These are phyloP conservation scores for Auricularia sp. DNA, from an alignment of 768 basidiomycete species.

Conservation along the genomic window DNA sequence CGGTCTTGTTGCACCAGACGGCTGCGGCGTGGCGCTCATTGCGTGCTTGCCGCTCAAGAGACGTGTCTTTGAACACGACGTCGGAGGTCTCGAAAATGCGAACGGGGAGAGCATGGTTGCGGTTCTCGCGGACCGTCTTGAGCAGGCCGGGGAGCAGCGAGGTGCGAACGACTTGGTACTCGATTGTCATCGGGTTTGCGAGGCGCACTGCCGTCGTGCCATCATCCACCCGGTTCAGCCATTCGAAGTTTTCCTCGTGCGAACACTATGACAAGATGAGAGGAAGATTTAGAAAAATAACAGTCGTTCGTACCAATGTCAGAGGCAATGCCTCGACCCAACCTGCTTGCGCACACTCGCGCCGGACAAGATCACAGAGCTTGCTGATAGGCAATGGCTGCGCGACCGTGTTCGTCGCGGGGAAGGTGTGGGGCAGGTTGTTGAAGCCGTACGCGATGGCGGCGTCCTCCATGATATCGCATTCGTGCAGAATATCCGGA, in stretches of 20 bases:
- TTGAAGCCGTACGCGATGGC: conserved; percentile 98
- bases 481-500: conserved; percentile 95
- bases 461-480: conserved; percentile 96
- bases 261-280: conserved; percentile 57
- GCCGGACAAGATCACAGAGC: conserved; percentile 76
- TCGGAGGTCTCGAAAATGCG: conserved; percentile 92
- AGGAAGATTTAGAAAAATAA: no score
- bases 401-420: conserved; percentile 87
- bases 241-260: conserved; percentile 95
- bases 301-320: conserved; percentile 38
- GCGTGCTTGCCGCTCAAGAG: conserved; percentile 69
- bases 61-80: conserved; percentile 77
- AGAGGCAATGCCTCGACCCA: conserved; percentile 94
- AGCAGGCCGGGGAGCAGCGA: conserved; percentile 91
- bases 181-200: conserved; percentile 93
- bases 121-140: conserved; percentile 95
- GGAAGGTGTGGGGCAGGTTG: conserved; percentile 87
- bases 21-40: conserved; percentile 85
- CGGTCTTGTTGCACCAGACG: conserved; percentile 93
- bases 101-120: conserved; percentile 83
- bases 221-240: conserved; percentile 80
- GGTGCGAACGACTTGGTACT: conserved; percentile 96
- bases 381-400: conserved; percentile 86
- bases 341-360: conserved; percentile 88
- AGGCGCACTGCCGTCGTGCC: conserved; percentile 77